Evolutionary conservation across 108 stramenopile species (phyloP).

Genomic region (Skeletonema grethae): DNA sequence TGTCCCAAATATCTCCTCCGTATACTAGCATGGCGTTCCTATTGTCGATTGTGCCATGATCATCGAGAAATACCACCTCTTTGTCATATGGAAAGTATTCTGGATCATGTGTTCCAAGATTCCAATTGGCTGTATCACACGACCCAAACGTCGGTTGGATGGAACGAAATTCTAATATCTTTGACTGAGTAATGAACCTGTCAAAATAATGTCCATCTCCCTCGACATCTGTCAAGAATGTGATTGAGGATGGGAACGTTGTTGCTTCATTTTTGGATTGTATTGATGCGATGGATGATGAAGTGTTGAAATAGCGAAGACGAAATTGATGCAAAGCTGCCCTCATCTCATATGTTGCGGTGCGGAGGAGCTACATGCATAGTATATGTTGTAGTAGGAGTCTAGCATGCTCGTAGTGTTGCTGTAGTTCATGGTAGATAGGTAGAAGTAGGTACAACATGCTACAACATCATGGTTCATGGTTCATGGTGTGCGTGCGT

Average conservation of each 20-base stretch:
- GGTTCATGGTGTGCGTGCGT: no score
- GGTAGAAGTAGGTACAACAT: no score
- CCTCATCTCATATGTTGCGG: neutral
- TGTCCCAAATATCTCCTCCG: constrained; percentile 87
- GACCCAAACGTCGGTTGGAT: constrained; percentile 28
- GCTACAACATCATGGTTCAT: no score
- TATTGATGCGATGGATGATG: neutral
- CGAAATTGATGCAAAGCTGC: neutral
- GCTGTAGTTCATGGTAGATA: no score
- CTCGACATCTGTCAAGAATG: constrained; percentile 83
- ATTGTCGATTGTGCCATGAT: constrained; percentile 7
- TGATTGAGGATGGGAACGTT: constrained; percentile 17
- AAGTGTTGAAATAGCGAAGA: neutral
- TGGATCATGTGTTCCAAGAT: constrained; percentile 27
- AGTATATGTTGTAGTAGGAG: no score
- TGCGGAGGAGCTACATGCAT: no score
- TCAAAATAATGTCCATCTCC: constrained; percentile 82
- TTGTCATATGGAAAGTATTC: constrained; percentile 71
- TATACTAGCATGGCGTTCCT: constrained; percentile 30
- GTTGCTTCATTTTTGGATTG: neutral
- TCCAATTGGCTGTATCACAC: constrained; percentile 9
- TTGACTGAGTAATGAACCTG: constrained; percentile 75
- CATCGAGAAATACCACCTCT: constrained; percentile 60
- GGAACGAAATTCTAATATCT: constrained; percentile 62
- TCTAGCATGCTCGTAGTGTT: no score